phyloP scores from a whole-genome alignment of 192 early-diverging fungal species.

The Mortierella alpina region DNA sequence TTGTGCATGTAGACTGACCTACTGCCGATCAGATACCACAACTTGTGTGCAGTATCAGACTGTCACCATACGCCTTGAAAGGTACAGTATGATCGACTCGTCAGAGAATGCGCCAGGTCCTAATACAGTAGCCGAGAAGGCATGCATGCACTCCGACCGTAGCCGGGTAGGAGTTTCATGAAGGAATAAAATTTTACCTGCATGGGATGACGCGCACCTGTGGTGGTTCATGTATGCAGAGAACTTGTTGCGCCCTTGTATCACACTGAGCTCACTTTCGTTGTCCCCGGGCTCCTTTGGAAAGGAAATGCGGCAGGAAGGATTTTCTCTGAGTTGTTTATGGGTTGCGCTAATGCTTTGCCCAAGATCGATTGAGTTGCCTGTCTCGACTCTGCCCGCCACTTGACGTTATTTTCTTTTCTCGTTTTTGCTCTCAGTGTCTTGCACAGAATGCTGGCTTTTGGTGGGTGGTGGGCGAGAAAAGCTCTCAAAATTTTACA shows the following conservation, averaged over 20 bases:
- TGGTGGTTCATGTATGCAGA: neutral
- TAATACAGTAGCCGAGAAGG: constrained; percentile 7
- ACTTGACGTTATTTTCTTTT: constrained; percentile 1
- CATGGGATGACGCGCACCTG: neutral
- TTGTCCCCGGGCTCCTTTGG: neutral
- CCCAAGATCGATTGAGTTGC: neutral
- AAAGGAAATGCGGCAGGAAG: neutral
- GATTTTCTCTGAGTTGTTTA: neutral
- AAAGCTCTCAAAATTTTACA: too few species aligned
- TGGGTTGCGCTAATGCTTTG: neutral
- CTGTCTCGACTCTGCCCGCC: constrained; percentile 2
- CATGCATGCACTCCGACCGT: constrained; percentile 7
- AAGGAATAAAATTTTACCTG: neutral
- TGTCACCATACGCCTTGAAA: neutral
- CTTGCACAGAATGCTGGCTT: neutral
- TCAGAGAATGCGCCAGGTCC: constrained; percentile 4
- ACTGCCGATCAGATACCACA: too few species aligned
- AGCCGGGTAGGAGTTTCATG: constrained; percentile 6
- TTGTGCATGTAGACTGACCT: too few species aligned
- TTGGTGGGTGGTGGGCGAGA: too few species aligned
- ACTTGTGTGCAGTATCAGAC: too few species aligned
- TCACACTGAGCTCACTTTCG: constrained; percentile 1
- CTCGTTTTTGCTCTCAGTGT: constrained; percentile 9
- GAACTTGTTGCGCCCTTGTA: neutral
- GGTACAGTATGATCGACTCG: constrained; percentile 5